Conservation (phyloP, 176 grass and related monocot species). For the Rhynchospora breviuscula region DNA sequence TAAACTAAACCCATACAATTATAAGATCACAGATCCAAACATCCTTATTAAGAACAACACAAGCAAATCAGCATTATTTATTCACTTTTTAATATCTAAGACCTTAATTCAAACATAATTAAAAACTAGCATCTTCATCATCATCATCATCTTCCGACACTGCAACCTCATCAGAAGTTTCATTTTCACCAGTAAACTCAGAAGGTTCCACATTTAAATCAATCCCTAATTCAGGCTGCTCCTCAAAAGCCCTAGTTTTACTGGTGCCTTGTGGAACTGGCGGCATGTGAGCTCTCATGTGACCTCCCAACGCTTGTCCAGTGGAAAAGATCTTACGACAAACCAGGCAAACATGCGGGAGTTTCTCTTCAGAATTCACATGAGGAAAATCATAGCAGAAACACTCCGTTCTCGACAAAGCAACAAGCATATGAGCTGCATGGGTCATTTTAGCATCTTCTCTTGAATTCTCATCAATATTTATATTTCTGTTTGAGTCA, state of each 20-base stretch:
- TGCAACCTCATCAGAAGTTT: not conserved
- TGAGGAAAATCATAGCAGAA: not conserved
- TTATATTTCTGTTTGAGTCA: not conserved
- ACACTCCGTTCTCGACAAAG: not conserved
- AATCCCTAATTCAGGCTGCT: not conserved
- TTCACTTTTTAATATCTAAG: not conserved
- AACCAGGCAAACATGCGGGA: not conserved
- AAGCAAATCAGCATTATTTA: not conserved
- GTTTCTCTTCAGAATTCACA: not conserved
- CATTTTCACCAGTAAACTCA: not conserved
- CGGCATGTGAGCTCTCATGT: not conserved
- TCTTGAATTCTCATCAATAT: not conserved
- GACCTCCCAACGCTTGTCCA: not conserved
- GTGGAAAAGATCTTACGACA: not conserved
- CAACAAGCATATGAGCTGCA: slow-evolving; percentile 4
- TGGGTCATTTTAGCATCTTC: not conserved
- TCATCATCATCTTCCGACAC: not conserved
- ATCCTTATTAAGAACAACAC: no score
- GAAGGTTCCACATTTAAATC: slow-evolving; percentile 6
- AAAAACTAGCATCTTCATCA: not conserved
- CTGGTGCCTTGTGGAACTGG: not conserved
- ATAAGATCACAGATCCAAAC: no score
- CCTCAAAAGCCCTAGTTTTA: not conserved
- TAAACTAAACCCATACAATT: no score
- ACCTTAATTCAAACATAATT: not conserved